Evolutionary conservation across 2,329 filamentous ascomycete genomes (phyloP).

Genomic region (Alternaria sp.): DNA sequence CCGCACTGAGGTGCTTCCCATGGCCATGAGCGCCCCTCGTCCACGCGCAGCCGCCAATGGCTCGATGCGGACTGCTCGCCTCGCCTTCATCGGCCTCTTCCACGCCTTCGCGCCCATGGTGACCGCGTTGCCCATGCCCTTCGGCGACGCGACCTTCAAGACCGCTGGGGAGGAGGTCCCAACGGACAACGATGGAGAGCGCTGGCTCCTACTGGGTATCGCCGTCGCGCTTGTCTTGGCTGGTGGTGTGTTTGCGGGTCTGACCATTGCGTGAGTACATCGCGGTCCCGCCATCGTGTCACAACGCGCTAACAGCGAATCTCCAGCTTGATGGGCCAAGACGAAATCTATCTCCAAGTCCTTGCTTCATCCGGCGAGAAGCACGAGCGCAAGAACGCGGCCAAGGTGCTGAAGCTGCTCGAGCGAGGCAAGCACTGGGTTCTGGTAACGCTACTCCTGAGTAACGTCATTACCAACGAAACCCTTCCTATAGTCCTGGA

Average conservation of each 20-base stretch:
- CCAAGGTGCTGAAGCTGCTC: slow-evolving; percentile 78
- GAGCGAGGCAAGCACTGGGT: slow-evolving; percentile 97
- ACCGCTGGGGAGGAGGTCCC: slow-evolving; percentile 38
- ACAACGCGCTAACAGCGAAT: slow-evolving; percentile 34
- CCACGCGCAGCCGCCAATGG: slow-evolving; percentile 37
- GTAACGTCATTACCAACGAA: slow-evolving; percentile 98
- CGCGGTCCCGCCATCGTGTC: slow-evolving; percentile 3
- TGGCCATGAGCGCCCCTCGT: slow-evolving; percentile 37
- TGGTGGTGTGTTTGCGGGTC: slow-evolving; percentile 90
- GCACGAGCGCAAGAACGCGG: slow-evolving; percentile 84
- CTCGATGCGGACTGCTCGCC: slow-evolving; percentile 32
- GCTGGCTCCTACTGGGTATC: slow-evolving; percentile 82
- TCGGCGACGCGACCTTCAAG: slow-evolving; percentile 29
- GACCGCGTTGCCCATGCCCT: slow-evolving; percentile 41
- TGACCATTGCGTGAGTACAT: slow-evolving; percentile 79
- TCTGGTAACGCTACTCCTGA: slow-evolving; percentile 87
- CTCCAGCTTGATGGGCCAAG: slow-evolving; percentile 69
- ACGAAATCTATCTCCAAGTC: slow-evolving; percentile 97
- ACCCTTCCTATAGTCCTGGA: slow-evolving; percentile 90
- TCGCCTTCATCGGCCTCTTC: slow-evolving; percentile 38
- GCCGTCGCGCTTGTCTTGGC: slow-evolving; percentile 83
- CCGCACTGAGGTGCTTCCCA: slow-evolving; percentile 22
- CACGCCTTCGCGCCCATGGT: slow-evolving; percentile 43
- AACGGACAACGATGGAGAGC: slow-evolving; percentile 62
- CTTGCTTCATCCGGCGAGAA: slow-evolving; percentile 84